These are phyloP conservation scores for Physcia stellaris DNA, from an alignment of 495 filamentous ascomycete species.

Conservation along the genomic window DNA sequence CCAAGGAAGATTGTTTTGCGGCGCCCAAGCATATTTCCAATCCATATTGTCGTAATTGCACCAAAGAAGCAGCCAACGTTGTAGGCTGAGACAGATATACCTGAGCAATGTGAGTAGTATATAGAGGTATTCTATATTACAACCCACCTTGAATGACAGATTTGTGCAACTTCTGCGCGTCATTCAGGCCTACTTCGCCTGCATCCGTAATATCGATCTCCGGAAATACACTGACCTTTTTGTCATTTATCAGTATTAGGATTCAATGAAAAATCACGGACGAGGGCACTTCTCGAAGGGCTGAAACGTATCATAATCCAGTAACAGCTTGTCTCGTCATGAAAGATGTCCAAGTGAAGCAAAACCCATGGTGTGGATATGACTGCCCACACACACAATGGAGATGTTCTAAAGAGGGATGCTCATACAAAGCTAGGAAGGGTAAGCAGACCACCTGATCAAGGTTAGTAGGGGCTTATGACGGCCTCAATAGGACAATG, in stretches of 20 bases:
- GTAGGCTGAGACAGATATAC: conserved; percentile 50
- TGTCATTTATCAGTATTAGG: neutral
- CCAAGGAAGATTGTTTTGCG: conserved; percentile 57
- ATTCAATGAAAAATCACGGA: too few species aligned
- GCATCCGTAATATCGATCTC: conserved; percentile 34
- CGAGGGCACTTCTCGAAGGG: too few species aligned
- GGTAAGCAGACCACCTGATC: too few species aligned
- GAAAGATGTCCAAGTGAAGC: too few species aligned
- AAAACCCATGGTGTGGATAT: too few species aligned
- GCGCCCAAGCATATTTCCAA: conserved; percentile 59
- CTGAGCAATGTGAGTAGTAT: conserved; percentile 12
- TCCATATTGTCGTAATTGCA: conserved; percentile 52
- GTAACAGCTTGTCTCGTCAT: too few species aligned
- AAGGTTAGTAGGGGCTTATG: too few species aligned
- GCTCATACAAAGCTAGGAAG: conserved; percentile 13
- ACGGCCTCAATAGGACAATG: too few species aligned
- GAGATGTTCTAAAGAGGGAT: conserved; percentile 7
- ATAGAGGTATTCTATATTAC: neutral
- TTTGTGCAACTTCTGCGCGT: conserved; percentile 24
- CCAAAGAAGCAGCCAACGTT: conserved; percentile 68
- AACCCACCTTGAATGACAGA: conserved; percentile 41
- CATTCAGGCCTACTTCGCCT: conserved; percentile 10
- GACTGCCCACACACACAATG: too few species aligned
- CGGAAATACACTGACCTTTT: conserved; percentile 38
- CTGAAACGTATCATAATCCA: too few species aligned